Evolutionary conservation across 2,329 filamentous ascomycete genomes (phyloP).

Genomic region (Pseudocercospora ulei): DNA sequence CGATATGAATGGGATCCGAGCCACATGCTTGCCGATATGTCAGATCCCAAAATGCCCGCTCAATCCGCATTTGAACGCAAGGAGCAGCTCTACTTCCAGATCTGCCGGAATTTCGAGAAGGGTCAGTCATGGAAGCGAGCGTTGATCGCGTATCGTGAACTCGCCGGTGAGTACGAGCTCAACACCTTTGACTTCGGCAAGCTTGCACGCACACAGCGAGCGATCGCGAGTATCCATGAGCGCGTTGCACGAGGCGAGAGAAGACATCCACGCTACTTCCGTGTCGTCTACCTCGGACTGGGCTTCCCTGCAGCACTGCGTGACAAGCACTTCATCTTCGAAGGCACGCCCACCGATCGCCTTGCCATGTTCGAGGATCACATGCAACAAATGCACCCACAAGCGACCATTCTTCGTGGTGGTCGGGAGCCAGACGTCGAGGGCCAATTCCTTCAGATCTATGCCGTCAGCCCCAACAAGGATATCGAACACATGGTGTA

Average conservation of each 20-base stretch:
- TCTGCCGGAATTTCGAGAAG: conserved; percentile 90
- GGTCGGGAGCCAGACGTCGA: conserved; percentile 66
- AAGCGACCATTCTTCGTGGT: conserved; percentile 66
- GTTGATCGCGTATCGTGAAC: conserved; percentile 76
- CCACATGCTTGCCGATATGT: conserved; percentile 54
- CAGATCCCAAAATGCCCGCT: conserved; percentile 66
- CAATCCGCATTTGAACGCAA: conserved; percentile 88
- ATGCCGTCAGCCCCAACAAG: conserved; percentile 68
- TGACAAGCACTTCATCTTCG: conserved; percentile 88
- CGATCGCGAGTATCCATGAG: conserved; percentile 88
- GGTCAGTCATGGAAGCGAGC: conserved; percentile 91
- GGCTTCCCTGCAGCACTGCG: conserved; percentile 72
- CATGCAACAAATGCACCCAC: conserved; percentile 81
- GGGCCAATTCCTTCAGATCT: conserved; percentile 81
- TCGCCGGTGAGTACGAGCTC: conserved; percentile 81
- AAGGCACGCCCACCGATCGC: conserved; percentile 67
- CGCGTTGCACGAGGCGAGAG: conserved; percentile 72
- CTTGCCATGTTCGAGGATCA: conserved; percentile 76
- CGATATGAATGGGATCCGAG: conserved; percentile 82
- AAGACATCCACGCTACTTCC: conserved; percentile 75
- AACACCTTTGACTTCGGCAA: conserved; percentile 88
- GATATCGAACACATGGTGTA: conserved; percentile 75
- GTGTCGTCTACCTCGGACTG: conserved; percentile 77
- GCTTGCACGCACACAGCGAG: conserved; percentile 75
- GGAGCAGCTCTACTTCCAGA: conserved; percentile 82